phyloP scores from a whole-genome alignment of 176 grass and related monocot species.

The Carex kokanica region DNA sequence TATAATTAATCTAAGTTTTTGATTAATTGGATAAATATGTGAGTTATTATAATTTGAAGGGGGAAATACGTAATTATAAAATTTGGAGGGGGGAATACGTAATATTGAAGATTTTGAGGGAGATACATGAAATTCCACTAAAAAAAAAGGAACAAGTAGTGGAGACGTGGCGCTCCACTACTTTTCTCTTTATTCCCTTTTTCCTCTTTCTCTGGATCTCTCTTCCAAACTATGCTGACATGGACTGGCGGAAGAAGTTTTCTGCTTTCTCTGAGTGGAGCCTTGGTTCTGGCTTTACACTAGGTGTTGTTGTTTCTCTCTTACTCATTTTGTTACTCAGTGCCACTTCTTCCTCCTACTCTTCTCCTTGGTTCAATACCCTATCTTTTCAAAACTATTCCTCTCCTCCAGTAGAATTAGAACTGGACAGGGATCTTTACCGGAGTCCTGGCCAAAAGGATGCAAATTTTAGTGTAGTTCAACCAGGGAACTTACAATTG shows the following conservation, averaged over 20 bases:
- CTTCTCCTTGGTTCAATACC: slow-evolving; percentile 18
- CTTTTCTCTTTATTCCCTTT: background rate
- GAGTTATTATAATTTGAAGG: too few relatives aligned
- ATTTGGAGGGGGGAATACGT: too few relatives aligned
- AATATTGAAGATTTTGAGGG: too few relatives aligned
- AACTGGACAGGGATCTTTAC: background rate
- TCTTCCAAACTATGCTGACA: background rate
- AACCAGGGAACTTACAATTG: background rate
- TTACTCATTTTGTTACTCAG: slow-evolving; percentile 22
- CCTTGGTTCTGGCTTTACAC: slow-evolving; percentile 28
- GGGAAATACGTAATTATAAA: too few relatives aligned
- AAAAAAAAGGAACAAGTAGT: too few relatives aligned
- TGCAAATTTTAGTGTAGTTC: slow-evolving; percentile 1
- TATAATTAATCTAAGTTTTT: too few relatives aligned
- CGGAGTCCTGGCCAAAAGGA: background rate
- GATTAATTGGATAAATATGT: too few relatives aligned
- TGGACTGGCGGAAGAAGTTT: slow-evolving; percentile 31
- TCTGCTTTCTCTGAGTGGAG: slow-evolving; percentile 25
- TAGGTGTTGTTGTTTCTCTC: slow-evolving; percentile 32
- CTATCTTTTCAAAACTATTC: background rate
- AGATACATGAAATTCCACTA: too few relatives aligned
- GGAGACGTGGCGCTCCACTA: background rate
- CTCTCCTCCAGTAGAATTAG: slow-evolving; percentile 14
- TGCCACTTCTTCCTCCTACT: background rate
- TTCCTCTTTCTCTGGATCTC: background rate